phyloP scores from a whole-genome alignment of 164 flowering plant species.

The Paratinospora sagittata region DNA sequence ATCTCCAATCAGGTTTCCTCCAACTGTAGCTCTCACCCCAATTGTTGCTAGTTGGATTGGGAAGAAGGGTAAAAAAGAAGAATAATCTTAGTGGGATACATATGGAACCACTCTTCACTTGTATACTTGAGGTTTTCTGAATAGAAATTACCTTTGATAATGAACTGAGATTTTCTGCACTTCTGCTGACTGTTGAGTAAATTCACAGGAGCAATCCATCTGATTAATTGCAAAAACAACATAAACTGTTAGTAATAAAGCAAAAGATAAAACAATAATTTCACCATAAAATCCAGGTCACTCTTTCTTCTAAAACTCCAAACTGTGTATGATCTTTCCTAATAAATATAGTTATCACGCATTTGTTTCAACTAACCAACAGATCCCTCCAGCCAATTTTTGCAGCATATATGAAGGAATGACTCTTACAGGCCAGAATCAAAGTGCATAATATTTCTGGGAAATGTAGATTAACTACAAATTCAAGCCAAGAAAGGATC shows the following conservation, averaged over 20 bases:
- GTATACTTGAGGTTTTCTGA: slow-evolving; percentile 8
- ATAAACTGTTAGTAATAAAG: background rate
- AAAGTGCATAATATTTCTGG: background rate
- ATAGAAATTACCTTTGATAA: background rate
- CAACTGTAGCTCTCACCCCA: slow-evolving; percentile 94
- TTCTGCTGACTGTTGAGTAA: background rate
- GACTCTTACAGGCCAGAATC: background rate
- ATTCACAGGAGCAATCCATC: background rate
- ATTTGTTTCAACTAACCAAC: too few species aligned
- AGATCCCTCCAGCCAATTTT: too few species aligned
- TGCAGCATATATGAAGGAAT: background rate
- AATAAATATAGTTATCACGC: too few species aligned
- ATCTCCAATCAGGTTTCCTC: slow-evolving; percentile 96
- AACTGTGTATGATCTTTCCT: too few species aligned
- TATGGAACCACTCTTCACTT: slow-evolving; percentile 1
- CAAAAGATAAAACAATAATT: background rate
- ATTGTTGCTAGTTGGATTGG: slow-evolving; percentile 91
- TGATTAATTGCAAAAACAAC: background rate
- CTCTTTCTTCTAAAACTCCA: too few species aligned
- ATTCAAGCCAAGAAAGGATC: background rate
- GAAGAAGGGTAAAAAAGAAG: slow-evolving; percentile 52
- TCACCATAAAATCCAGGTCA: background rate
- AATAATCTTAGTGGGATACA: slow-evolving; percentile 15
- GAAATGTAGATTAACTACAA: background rate
- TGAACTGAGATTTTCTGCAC: background rate